Evolutionary conservation across 73 alveolate genomes (phyloP).

Genomic region (Tetrahymena elliotti): DNA sequence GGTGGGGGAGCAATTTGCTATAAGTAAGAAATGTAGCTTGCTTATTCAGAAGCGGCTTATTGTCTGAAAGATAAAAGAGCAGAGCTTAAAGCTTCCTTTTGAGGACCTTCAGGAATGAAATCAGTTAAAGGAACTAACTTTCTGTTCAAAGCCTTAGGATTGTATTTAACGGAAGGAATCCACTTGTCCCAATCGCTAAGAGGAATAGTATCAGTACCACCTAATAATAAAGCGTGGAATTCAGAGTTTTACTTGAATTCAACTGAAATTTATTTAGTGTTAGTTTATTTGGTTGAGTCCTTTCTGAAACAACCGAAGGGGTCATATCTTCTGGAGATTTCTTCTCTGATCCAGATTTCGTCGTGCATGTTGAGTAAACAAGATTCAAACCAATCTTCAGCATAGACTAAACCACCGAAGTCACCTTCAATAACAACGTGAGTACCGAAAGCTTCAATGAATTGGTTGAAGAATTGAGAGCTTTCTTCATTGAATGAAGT

Average conservation of each 20-base stretch:
- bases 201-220: background rate
- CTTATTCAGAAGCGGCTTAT: background rate
- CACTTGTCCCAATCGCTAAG: background rate
- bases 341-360: background rate
- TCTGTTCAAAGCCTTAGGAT: background rate
- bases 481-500: background rate
- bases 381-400: background rate
- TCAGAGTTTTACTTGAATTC: background rate
- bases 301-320: background rate
- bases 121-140: background rate
- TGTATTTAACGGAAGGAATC: background rate
- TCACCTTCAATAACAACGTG: background rate
- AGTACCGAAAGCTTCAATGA: background rate
- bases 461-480: background rate
- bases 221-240: background rate
- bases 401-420: background rate
- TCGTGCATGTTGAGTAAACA: background rate
- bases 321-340: background rate
- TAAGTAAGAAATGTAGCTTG: background rate
- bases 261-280: background rate
- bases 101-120: background rate
- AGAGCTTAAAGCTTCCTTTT: background rate
- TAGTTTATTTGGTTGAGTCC: background rate
- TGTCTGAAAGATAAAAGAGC: background rate
- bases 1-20: background rate